Conservation (phyloP, 352 stramenopile species). For the Globisporangium nagaii region DNA sequence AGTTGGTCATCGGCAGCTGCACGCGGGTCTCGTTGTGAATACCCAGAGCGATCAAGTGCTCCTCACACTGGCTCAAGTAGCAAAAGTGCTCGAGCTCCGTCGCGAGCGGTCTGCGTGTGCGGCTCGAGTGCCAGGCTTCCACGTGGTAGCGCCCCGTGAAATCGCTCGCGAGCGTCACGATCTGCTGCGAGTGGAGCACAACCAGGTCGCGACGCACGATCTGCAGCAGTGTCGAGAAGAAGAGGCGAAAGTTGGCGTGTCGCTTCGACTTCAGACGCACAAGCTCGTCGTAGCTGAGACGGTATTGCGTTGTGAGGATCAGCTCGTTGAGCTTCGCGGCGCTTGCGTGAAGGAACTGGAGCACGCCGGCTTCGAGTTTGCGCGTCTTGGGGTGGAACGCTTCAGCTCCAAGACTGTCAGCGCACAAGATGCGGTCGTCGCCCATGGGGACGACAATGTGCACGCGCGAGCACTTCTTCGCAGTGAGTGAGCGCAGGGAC, state of each 20-base stretch:
- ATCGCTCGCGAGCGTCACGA: constrained; percentile 53
- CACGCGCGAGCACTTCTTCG: constrained; percentile 26
- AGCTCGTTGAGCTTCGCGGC: constrained; percentile 27
- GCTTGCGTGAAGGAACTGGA: constrained; percentile 36
- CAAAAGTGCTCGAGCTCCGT: constrained; percentile 38
- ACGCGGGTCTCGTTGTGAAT: constrained; percentile 49
- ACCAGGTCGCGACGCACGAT: constrained; percentile 47
- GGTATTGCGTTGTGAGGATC: constrained; percentile 31
- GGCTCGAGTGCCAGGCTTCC: constrained; percentile 40
- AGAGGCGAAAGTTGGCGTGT: constrained; percentile 34
- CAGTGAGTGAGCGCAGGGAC: constrained; percentile 19
- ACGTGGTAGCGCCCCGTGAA: constrained; percentile 55
- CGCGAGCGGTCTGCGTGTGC: constrained; percentile 25
- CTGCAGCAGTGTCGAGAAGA: constrained; percentile 30
- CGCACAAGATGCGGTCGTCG: constrained; percentile 48
- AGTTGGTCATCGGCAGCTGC: constrained; percentile 64
- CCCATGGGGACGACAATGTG: constrained; percentile 38
- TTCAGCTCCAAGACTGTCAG: constrained; percentile 49
- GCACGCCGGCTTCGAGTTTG: constrained; percentile 45
- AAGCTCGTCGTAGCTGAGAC: constrained; percentile 43
- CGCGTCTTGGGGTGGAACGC: constrained; percentile 29
- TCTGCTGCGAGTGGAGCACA: constrained; percentile 57
- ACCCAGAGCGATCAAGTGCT: constrained; percentile 21
- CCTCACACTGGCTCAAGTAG: constrained; percentile 40
- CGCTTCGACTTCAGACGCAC: constrained; percentile 19